Evolutionary conservation across 31 red algal species (phyloP), one percentile per base, ranked within the genome.

Genomic region (Endocladia muricata): DNA sequence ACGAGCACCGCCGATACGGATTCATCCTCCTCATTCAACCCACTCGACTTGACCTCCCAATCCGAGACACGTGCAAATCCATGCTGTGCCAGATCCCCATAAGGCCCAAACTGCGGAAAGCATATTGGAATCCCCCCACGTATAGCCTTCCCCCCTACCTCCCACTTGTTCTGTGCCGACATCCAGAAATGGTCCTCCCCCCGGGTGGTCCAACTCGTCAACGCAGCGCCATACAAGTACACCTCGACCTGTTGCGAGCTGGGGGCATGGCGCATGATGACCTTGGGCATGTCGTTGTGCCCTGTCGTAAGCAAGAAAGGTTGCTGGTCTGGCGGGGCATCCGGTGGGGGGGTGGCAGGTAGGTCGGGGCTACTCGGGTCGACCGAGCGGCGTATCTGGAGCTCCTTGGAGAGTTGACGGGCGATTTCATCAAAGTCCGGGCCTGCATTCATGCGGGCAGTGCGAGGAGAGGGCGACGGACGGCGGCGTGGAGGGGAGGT

Each of bases 71-170:
- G 82, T 35, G 96, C 96, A 93, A 99, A 99, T 11, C 96, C 96
- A 52, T 99, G 96, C 62, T 89, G 75, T 19, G 79, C 82, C 8
- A 99, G 84, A 30, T 82, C 68, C 5, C 96, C 96, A 65, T 94
- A 84, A 31, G 82, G 88, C 5, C 96, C 96, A 88, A 99, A 99
- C 89, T 99, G 96, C 9, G 96, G 96, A 61, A 95, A 99, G 78
- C 96, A 99, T 23, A 99, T 86, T 1, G 96, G 96, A 71, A 99
- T 99, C 19, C 96, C 96, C 36, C 85, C 96, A 6, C 96, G 89
- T 17, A 99, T 99, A 2, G 96, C 73, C 77, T 95, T 99, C 0
- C 82, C 81, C 38, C 92, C 88, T 3, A 41, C 33, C 59, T 90
- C 78, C 78, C 87, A 99, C 59, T 90, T 88, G 61, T 92, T 92